These are phyloP conservation scores for Blastobotrys petasosporus DNA, from an alignment of 1,139 yeast genomes.

Conservation along the genomic window DNA sequence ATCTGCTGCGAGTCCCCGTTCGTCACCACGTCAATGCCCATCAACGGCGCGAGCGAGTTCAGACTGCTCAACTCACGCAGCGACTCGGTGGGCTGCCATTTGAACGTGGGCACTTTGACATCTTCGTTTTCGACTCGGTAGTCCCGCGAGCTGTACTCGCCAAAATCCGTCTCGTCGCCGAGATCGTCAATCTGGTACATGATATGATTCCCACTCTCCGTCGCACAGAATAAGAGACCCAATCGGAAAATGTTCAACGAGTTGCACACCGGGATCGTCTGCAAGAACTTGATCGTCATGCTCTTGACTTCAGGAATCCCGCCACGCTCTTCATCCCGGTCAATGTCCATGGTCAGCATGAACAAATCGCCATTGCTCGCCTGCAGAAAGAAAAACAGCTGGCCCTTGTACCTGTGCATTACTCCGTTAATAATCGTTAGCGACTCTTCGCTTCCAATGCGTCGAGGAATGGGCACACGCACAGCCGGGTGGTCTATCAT, in stretches of 20 bases:
- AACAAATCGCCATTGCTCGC: constrained; percentile 70
- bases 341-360: constrained; percentile 51
- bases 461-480: constrained; percentile 48
- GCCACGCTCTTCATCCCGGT: constrained; percentile 30
- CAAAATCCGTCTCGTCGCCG: constrained; percentile 43
- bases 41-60: constrained; percentile 53
- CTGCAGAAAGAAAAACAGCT: constrained; percentile 69
- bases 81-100: constrained; percentile 40
- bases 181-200: constrained; percentile 73
- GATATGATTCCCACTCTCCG: constrained; percentile 54
- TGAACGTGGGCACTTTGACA: constrained; percentile 4
- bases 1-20: constrained; percentile 36
- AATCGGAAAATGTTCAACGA: constrained; percentile 58
- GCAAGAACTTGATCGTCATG: constrained; percentile 59
- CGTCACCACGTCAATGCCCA: constrained; percentile 42
- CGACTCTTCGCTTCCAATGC: constrained; percentile 26
- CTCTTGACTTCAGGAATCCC: constrained; percentile 30
- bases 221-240: constrained; percentile 69
- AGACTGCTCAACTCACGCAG: constrained; percentile 52
- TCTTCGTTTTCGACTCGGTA: constrained; percentile 60
- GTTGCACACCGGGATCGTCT: constrained; percentile 57
- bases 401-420: constrained; percentile 42
- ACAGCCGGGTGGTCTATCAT: constrained; percentile 35
- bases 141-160: constrained; percentile 2
- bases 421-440: constrained; percentile 48